Percentiles rank a stretch among this genome's conserved stretches.
These are phyloP conservation scores for Dryadomyces quercus-mongolicae DNA, from an alignment of 2,329 filamentous ascomycete species.

Conservation along the genomic window DNA sequence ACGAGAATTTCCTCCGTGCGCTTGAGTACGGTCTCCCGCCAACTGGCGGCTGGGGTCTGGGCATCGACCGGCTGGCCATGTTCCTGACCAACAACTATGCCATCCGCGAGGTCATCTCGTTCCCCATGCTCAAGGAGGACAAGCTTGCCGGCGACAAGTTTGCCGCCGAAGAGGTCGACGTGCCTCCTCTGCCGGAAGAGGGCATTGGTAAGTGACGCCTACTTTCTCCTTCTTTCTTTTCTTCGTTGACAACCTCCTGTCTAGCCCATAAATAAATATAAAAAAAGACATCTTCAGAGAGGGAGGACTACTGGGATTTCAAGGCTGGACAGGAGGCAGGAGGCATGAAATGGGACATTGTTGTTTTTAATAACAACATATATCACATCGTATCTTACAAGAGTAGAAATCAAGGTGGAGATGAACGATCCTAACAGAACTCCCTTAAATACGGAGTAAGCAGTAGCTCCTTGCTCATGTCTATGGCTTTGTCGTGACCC, in stretches of 20 bases:
- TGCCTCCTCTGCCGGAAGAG: conserved; percentile 22
- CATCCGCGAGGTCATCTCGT: conserved; percentile 91
- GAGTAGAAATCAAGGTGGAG: background rate
- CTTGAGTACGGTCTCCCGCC: conserved; percentile 69
- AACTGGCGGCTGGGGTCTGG: conserved; percentile 80
- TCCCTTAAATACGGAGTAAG: too few relatives aligned
- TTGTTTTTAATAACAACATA: too few relatives aligned
- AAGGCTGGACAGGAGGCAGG: too few relatives aligned
- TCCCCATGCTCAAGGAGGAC: conserved; percentile 97
- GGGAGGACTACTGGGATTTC: background rate
- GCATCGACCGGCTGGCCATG: conserved; percentile 58
- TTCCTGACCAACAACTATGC: conserved; percentile 82
- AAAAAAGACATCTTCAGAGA: background rate
- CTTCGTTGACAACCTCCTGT: background rate
- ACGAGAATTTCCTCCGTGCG: conserved; percentile 87
- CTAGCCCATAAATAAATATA: conserved; percentile 11
- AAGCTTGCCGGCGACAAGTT: conserved; percentile 35
- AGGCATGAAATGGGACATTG: background rate
- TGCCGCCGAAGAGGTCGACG: conserved; percentile 21
- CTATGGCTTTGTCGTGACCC: background rate
- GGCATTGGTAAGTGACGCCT: conserved; percentile 20
- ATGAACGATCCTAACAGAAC: background rate
- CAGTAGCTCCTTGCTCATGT: background rate
- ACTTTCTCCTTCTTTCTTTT: background rate
- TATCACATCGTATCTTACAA: background rate